phyloP scores from a whole-genome alignment of 306 rosid species.

The Begonia fuchsioides region DNA sequence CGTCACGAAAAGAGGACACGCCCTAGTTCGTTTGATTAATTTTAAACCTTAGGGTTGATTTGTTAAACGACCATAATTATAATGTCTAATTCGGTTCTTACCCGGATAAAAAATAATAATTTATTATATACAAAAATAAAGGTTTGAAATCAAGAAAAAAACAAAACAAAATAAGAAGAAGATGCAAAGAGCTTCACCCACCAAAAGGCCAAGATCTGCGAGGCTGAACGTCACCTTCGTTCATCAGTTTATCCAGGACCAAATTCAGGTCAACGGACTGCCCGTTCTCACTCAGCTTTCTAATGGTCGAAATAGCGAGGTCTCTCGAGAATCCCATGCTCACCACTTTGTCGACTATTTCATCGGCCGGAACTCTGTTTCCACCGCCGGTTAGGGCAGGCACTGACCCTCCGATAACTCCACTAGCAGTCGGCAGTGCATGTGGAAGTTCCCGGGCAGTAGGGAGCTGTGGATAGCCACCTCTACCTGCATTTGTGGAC shows the following conservation, averaged over 20 bases:
- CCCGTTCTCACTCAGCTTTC: slow-evolving; percentile 69
- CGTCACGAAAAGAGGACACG: no score
- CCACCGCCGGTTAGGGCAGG: slow-evolving; percentile 42
- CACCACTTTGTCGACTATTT: slow-evolving; percentile 47
- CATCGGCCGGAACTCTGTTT: slow-evolving; percentile 52
- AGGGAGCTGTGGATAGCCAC: slow-evolving; percentile 78
- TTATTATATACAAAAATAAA: no score
- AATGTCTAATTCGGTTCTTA: no score
- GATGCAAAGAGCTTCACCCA: slow-evolving; percentile 15
- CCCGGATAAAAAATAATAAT: no score
- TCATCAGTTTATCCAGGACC: slow-evolving; percentile 82
- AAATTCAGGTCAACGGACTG: slow-evolving; percentile 72
- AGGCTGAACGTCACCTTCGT: slow-evolving; percentile 50
- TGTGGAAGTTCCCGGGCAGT: slow-evolving; percentile 68
- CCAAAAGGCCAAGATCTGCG: slow-evolving; percentile 37
- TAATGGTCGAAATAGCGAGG: slow-evolving; percentile 66
- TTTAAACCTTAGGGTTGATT: no score
- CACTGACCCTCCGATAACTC: slow-evolving; percentile 34
- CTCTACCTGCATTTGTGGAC: slow-evolving; percentile 32
- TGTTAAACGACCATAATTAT: no score
- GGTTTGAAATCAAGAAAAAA: no score
- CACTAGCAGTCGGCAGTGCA: slow-evolving; percentile 56
- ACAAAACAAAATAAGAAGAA: no score
- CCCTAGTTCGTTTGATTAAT: no score
- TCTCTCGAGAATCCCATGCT: slow-evolving; percentile 82